phyloP scores from a whole-genome alignment of 257 asterid genomes.

The Gynochthodes officinalis region DNA sequence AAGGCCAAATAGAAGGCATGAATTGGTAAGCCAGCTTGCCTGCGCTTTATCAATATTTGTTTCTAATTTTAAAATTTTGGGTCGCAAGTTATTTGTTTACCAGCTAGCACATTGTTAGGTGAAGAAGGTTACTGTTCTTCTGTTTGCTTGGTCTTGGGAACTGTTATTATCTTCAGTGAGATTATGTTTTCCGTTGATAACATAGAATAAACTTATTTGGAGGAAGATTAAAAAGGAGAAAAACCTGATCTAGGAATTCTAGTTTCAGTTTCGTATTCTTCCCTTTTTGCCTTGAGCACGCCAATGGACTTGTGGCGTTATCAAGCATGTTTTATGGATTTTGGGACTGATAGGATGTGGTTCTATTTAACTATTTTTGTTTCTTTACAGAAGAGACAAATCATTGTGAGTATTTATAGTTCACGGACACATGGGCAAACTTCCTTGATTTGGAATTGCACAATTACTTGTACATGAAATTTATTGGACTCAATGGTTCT shows the following conservation, averaged over 20 bases:
- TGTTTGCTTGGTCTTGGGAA: background rate
- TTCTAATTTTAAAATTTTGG: background rate
- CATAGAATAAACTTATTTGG: too few species aligned
- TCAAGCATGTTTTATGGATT: too few species aligned
- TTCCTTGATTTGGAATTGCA: background rate
- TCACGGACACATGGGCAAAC: too few species aligned
- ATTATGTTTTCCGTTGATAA: too few species aligned
- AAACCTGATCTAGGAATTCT: too few species aligned
- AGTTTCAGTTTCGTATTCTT: too few species aligned
- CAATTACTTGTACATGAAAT: background rate
- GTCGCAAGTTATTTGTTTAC: too few species aligned
- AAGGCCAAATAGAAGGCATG: slow-evolving; percentile 14
- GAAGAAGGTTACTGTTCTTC: background rate
- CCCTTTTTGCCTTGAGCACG: background rate
- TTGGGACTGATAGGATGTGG: background rate
- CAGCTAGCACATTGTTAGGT: background rate
- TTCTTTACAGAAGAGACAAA: too few species aligned
- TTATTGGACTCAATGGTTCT: background rate
- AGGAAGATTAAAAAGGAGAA: too few species aligned
- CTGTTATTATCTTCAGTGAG: too few species aligned
- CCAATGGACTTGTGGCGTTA: background rate
- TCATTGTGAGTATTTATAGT: too few species aligned
- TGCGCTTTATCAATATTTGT: background rate
- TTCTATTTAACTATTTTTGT: background rate
- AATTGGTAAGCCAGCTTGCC: slow-evolving; percentile 23